Conservation (phyloP, 192 early-diverging fungal species). For the Backusella luteola region DNA sequence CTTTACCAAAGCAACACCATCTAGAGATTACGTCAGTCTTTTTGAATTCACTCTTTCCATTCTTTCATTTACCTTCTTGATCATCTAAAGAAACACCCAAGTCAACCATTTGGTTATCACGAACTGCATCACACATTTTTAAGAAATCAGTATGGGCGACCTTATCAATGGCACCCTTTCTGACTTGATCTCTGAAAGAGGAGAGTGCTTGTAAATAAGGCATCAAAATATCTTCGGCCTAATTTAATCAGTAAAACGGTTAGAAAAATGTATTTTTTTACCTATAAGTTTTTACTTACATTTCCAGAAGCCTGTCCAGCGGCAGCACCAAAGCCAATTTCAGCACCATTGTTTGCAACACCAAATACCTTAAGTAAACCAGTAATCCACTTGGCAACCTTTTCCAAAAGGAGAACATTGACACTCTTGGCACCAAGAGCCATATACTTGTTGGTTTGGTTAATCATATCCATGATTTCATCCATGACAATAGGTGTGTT, state of each 20-base stretch:
- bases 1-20: constrained; percentile 91
- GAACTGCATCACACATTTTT: constrained; percentile 78
- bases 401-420: constrained; percentile 71
- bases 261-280: background rate
- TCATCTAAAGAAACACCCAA: constrained; percentile 93
- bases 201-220: constrained; percentile 82
- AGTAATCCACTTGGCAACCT: constrained; percentile 80
- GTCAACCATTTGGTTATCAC: constrained; percentile 85
- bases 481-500: constrained; percentile 83
- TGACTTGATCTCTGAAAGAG: constrained; percentile 86
- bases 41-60: background rate
- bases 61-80: constrained; percentile 58
- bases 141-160: constrained; percentile 56
- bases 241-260: background rate
- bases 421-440: constrained; percentile 53
- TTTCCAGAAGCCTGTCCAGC: constrained; percentile 35
- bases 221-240: constrained; percentile 64
- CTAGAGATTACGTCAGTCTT: constrained; percentile 20
- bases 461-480: constrained; percentile 77
- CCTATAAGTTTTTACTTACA: constrained; percentile 26
- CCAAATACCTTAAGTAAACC: constrained; percentile 85
- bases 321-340: constrained; percentile 66
- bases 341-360: constrained; percentile 61
- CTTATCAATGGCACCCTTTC: constrained; percentile 67
- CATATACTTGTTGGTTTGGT: constrained; percentile 80